These are phyloP conservation scores for Epichloe bromicola DNA, from an alignment of 2,329 filamentous ascomycete species.

Conservation along the genomic window DNA sequence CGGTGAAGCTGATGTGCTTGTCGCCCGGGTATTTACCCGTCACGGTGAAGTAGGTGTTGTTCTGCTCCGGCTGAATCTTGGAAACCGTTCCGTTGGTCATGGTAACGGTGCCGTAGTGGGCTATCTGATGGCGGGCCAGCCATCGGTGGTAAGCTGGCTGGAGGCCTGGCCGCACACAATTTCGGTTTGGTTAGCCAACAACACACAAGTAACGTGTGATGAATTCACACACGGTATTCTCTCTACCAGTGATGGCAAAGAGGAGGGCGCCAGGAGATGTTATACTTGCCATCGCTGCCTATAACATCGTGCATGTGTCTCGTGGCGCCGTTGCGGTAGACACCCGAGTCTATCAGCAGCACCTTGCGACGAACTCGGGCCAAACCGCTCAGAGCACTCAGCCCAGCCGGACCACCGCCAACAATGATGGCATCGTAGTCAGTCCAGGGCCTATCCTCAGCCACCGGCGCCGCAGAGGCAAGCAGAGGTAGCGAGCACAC, in stretches of 20 bases:
- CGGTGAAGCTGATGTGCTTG: slow-evolving; percentile 23
- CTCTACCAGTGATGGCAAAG: too few relatives aligned
- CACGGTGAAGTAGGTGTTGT: slow-evolving; percentile 34
- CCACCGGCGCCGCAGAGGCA: slow-evolving; percentile 7
- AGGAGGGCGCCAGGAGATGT: background rate
- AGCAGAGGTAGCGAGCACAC: slow-evolving; percentile 8
- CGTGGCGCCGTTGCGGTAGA: slow-evolving; percentile 44
- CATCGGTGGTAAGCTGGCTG: slow-evolving; percentile 41
- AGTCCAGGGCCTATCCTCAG: slow-evolving; percentile 1
- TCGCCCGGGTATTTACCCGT: slow-evolving; percentile 12
- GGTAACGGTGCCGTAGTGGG: slow-evolving; percentile 33
- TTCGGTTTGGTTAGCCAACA: background rate
- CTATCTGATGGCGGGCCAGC: slow-evolving; percentile 38
- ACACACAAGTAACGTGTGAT: background rate
- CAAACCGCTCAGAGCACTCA: slow-evolving; percentile 41
- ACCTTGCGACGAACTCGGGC: slow-evolving; percentile 42
- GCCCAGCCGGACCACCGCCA: slow-evolving; percentile 44
- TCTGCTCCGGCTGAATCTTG: slow-evolving; percentile 23
- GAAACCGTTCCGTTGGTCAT: slow-evolving; percentile 41
- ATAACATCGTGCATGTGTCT: slow-evolving; percentile 49
- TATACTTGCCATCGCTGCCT: slow-evolving; percentile 39
- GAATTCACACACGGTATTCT: background rate
- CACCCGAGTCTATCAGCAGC: slow-evolving; percentile 43
- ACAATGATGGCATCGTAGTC: slow-evolving; percentile 43
- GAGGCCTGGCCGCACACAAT: slow-evolving; percentile 27